These are phyloP conservation scores for Mortierella sp. DNA, from an alignment of 371 early-diverging fungal species.

Conservation along the genomic window DNA sequence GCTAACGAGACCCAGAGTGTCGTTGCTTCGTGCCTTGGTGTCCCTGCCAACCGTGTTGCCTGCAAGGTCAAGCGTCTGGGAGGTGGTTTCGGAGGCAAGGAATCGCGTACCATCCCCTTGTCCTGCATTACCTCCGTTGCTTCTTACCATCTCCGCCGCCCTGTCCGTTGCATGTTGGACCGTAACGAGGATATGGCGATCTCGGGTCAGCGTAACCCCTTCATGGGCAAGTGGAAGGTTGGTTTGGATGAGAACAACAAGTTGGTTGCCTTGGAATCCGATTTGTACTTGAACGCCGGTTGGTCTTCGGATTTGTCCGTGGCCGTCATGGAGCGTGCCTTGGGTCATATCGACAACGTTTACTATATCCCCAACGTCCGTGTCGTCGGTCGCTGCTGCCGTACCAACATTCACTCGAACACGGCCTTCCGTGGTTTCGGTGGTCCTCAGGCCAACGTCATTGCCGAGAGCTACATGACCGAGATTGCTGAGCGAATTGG, in stretches of 20 bases:
- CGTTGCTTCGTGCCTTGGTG: conserved; percentile 70
- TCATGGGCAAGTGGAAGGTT: conserved; percentile 75
- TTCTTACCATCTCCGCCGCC: conserved; percentile 62
- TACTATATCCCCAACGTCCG: conserved; percentile 74
- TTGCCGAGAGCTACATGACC: conserved; percentile 74
- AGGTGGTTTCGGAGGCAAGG: conserved; percentile 89
- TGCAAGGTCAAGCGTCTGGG: conserved; percentile 79
- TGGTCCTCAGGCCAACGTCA: conserved; percentile 81
- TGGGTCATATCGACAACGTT: conserved; percentile 77
- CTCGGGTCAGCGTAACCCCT: conserved; percentile 82
- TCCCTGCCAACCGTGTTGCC: conserved; percentile 67
- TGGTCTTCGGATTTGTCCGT: conserved; percentile 75
- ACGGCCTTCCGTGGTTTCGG: conserved; percentile 85
- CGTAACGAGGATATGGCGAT: conserved; percentile 84
- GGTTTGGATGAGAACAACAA: conserved; percentile 72
- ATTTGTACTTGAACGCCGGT: conserved; percentile 75
- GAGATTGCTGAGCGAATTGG: conserved; percentile 73
- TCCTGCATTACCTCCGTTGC: conserved; percentile 70
- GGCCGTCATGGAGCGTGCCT: conserved; percentile 75
- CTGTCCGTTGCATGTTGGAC: conserved; percentile 77
- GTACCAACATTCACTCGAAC: conserved; percentile 81
- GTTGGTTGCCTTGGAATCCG: conserved; percentile 65
- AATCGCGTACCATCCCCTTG: conserved; percentile 69
- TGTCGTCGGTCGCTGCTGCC: conserved; percentile 70
- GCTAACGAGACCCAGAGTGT: conserved; percentile 73